phyloP scores from a whole-genome alignment of 2,329 filamentous ascomycete species.

The Westerdykella ornata region DNA sequence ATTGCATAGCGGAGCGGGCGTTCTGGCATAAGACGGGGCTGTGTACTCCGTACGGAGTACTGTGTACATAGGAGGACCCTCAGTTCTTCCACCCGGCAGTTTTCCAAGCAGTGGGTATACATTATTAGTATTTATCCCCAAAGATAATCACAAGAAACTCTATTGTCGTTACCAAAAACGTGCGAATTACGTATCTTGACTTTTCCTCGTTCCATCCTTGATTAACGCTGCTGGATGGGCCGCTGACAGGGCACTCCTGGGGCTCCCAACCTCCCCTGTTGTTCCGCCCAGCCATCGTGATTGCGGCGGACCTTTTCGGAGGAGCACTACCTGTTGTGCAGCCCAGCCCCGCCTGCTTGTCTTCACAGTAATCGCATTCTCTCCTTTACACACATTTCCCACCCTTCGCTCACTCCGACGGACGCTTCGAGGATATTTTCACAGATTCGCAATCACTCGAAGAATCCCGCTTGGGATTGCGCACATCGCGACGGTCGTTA shows the following conservation, averaged over 20 bases:
- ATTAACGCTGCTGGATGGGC: neutral
- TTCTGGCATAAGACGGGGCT: too few species aligned
- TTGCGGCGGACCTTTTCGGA: constrained; percentile 4
- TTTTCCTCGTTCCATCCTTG: neutral
- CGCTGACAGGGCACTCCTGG: neutral
- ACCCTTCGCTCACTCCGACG: neutral
- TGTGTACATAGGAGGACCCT: too few species aligned
- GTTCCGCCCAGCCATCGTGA: constrained; percentile 11
- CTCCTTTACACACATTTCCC: neutral
- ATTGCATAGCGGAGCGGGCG: too few species aligned
- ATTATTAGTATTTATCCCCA: too few species aligned
- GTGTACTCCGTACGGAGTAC: too few species aligned
- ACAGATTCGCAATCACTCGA: neutral
- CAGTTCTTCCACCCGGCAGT: too few species aligned
- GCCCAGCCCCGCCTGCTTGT: neutral
- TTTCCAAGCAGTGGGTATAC: too few species aligned
- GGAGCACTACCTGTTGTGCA: neutral
- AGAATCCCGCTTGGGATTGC: neutral
- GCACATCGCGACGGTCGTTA: neutral
- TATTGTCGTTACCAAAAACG: neutral
- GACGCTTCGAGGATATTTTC: neutral
- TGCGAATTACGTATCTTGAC: neutral
- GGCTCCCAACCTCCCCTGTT: neutral
- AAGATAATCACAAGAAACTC: too few species aligned
- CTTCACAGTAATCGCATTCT: neutral